Evolutionary conservation across 148 eudicot species (phyloP), one percentile per base, ranked within the genome.

Genomic region (Arbutus unedo): DNA sequence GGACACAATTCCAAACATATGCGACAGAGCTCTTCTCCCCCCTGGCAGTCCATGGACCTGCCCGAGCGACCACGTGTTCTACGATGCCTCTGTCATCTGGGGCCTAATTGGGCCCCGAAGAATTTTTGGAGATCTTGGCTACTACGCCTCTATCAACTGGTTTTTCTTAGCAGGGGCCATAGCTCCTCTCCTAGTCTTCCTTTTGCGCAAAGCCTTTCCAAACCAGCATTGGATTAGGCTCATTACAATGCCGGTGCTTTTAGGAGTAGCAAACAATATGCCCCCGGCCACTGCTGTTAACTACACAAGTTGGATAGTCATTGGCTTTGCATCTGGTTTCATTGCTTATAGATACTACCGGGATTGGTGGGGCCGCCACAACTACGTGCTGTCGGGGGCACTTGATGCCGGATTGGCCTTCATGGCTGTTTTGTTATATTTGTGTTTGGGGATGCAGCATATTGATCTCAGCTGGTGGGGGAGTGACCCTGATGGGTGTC

Each of bases 281-380:
- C 99, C 98, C 4, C 99, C 99, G 4, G 97, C 97, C 3, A 91
- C 91, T 53, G 85, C 99, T 2, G 98, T 96, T 15, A 96, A 96
- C 81, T 94, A 86, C 88, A 89, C 85, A 8, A 96, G 97, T 72
- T 96, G 98, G 98, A 88, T 93, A 60, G 67, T 91, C 13, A 87
- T 91, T 0, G 99, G 87, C 2, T 96, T 94, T 84, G 8, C 90
- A 2, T 91, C 94, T 2, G 98, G 98, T 7, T 96, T 86, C 49
- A 88, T 94, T 3, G 88, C 89, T n/a, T 96, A 81, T 50, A 87
- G 95, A 72, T 91, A 92, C 70, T 82, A 88, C n/a, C 93, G 92
- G 0, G 82, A 47, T 16, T 89, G 91, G 94, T 94, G 99, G 99
- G 90, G 89, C 43, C 81, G 94, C 0, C 91, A 92, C 79, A 94